Conservation (phyloP, 768 basidiomycete genomes). For the Cubamyces lactineus region DNA sequence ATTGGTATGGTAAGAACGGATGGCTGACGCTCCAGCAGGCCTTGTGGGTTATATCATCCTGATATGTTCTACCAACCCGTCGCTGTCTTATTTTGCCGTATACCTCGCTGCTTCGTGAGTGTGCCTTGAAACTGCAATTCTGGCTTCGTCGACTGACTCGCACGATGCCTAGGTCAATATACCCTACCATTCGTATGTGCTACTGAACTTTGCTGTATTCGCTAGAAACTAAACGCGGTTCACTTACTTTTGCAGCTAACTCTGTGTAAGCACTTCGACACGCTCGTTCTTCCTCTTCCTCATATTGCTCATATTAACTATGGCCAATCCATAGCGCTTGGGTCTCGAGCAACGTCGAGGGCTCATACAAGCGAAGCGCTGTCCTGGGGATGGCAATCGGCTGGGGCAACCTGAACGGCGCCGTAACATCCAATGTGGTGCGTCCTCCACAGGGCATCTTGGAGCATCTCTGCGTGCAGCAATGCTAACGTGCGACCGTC, state of each 20-base stretch:
- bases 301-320: too few species aligned
- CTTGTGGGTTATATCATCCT: conserved; percentile 69
- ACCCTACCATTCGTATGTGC: conserved; percentile 49
- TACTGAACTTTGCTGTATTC: too few species aligned
- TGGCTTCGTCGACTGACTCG: not conserved
- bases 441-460: conserved; percentile 32
- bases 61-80: conserved; percentile 58
- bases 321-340: conserved; percentile 50
- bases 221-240: not conserved
- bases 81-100: conserved; percentile 72
- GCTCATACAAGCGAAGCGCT: conserved; percentile 72
- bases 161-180: conserved; percentile 42
- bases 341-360: conserved; percentile 74
- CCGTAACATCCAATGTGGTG: conserved; percentile 68
- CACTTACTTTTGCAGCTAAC: conserved; percentile 30
- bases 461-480: not conserved
- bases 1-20: not conserved
- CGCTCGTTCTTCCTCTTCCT: conserved; percentile 15
- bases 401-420: conserved; percentile 70
- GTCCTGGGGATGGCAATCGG: conserved; percentile 74
- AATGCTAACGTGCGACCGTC: not conserved
- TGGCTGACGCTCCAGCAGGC: conserved; percentile 32
- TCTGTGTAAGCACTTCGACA: conserved; percentile 46
- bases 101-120: conserved; percentile 73
- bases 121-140: not conserved